Percentiles rank a stretch among this genome's conserved stretches.
Evolutionary conservation across 2,329 filamentous ascomycete species (phyloP).

Genomic region (Epichloe coenophiala): DNA sequence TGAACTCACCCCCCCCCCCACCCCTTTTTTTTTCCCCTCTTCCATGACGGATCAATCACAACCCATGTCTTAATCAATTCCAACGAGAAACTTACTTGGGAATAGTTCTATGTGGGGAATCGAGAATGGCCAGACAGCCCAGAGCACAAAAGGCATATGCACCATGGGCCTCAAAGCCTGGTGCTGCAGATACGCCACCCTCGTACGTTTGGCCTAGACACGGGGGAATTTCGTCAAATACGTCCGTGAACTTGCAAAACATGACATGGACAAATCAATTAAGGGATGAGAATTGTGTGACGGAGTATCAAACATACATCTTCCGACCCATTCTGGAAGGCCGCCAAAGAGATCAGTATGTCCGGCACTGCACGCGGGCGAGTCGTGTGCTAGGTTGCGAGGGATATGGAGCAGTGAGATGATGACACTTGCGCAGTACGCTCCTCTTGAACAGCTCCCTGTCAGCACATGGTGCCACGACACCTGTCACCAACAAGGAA

Average conservation of each 20-base stretch:
- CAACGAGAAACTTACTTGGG: constrained; percentile 41
- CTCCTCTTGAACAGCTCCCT: constrained; percentile 44
- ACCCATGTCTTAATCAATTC: background rate
- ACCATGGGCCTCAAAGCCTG: constrained; percentile 83
- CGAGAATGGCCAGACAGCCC: constrained; percentile 76
- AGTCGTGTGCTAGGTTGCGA: constrained; percentile 59
- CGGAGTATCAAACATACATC: constrained; percentile 44
- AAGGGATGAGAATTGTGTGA: constrained; percentile 1
- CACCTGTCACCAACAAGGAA: constrained; percentile 1
- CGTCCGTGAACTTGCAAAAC: constrained; percentile 6
- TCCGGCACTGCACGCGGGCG: constrained; percentile 51
- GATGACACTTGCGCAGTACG: constrained; percentile 80
- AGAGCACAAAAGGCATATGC: constrained; percentile 97
- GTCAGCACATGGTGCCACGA: constrained; percentile 8
- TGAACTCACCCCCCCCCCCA: background rate
- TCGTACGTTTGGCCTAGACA: constrained; percentile 75
- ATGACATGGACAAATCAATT: constrained; percentile 7
- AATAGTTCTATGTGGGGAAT: constrained; percentile 61
- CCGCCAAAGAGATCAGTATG: constrained; percentile 53
- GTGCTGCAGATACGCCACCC: constrained; percentile 78
- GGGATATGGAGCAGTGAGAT: constrained; percentile 76
- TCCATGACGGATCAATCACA: background rate
- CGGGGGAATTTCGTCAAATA: constrained; percentile 2
- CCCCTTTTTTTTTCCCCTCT: background rate
- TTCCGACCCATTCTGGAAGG: constrained; percentile 65